phyloP scores from a whole-genome alignment of 2,329 filamentous ascomycete genomes.

The Fusarium citri region DNA sequence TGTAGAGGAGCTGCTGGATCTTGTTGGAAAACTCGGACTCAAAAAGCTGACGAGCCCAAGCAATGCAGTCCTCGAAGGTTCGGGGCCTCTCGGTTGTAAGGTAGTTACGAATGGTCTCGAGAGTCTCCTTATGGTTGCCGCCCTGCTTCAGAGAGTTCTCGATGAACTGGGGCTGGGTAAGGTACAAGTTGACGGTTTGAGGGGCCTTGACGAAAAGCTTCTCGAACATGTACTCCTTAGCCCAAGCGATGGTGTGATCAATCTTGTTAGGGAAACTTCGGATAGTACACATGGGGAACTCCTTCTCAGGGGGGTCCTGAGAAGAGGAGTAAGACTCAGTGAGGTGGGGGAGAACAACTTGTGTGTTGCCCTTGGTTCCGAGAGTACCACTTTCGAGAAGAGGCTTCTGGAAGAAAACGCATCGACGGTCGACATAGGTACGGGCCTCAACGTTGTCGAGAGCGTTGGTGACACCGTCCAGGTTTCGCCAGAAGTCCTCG shows the following conservation, averaged over 20 bases:
- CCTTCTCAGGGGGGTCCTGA: constrained; percentile 97
- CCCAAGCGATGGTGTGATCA: constrained; percentile 98
- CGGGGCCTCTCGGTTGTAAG: constrained; percentile 91
- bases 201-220: constrained; percentile 92
- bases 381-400: constrained; percentile 96
- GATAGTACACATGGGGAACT: constrained; percentile 98
- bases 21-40: constrained; percentile 98
- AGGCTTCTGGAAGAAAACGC: constrained; percentile 98
- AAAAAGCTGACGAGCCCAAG: constrained; percentile 93
- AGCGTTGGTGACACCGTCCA: constrained; percentile 96
- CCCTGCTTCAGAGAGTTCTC: constrained; percentile 89
- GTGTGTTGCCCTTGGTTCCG: constrained; percentile 98
- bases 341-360: constrained; percentile 89
- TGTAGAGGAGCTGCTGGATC: constrained; percentile 93
- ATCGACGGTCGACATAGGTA: constrained; percentile 95
- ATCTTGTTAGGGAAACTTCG: constrained; percentile 98
- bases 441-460: constrained; percentile 97
- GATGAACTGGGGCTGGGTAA: constrained; percentile 91
- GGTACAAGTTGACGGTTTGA: constrained; percentile 92
- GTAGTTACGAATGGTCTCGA: constrained; percentile 91
- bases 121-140: constrained; percentile 92
- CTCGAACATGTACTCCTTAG: constrained; percentile 91
- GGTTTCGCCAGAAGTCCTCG: constrained; percentile 86
- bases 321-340: constrained; percentile 97
- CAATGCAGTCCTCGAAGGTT: constrained; percentile 94